phyloP scores from a whole-genome alignment of 352 stramenopile genomes.

The Bremia lactucae region DNA sequence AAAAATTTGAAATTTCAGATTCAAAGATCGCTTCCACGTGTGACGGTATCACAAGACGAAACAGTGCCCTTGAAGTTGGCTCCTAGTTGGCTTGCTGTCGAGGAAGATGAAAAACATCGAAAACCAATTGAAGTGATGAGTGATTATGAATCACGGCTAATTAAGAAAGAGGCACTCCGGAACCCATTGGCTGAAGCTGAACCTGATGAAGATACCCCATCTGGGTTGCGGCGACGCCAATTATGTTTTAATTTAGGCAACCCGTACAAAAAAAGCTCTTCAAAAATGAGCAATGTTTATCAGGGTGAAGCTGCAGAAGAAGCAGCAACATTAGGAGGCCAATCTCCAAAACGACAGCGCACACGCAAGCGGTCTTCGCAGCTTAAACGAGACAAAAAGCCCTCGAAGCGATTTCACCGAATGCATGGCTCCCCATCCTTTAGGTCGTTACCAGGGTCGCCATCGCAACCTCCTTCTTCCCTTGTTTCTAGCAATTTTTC shows the following conservation, averaged over 20 bases:
- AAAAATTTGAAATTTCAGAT: conserved; percentile 28
- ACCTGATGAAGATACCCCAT: conserved; percentile 71
- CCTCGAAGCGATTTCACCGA: conserved; percentile 55
- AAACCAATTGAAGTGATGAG: conserved; percentile 84
- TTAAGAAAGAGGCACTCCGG: conserved; percentile 79
- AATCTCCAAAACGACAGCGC: conserved; percentile 70
- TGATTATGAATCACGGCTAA: conserved; percentile 77
- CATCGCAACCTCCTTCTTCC: conserved; percentile 51
- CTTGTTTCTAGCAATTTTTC: conserved; percentile 40
- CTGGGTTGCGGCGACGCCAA: conserved; percentile 58
- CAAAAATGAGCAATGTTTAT: conserved; percentile 76
- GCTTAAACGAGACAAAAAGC: conserved; percentile 67
- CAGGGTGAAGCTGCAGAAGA: conserved; percentile 79
- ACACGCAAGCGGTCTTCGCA: conserved; percentile 81
- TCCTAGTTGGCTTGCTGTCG: conserved; percentile 42
- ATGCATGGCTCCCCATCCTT: conserved; percentile 59
- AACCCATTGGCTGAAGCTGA: conserved; percentile 80
- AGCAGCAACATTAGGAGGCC: conserved; percentile 58
- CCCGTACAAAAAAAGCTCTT: conserved; percentile 84
- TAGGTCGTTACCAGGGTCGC: conserved; percentile 56
- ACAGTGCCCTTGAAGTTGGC: conserved; percentile 32
- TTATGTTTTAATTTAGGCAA: conserved; percentile 82
- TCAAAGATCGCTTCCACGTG: conserved; percentile 26
- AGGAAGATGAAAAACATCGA: conserved; percentile 77
- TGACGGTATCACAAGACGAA: conserved; percentile 11